Base-by-base conservation (phyloP, 257 asterid genomes). In the Coffea eugenioides region DNA sequence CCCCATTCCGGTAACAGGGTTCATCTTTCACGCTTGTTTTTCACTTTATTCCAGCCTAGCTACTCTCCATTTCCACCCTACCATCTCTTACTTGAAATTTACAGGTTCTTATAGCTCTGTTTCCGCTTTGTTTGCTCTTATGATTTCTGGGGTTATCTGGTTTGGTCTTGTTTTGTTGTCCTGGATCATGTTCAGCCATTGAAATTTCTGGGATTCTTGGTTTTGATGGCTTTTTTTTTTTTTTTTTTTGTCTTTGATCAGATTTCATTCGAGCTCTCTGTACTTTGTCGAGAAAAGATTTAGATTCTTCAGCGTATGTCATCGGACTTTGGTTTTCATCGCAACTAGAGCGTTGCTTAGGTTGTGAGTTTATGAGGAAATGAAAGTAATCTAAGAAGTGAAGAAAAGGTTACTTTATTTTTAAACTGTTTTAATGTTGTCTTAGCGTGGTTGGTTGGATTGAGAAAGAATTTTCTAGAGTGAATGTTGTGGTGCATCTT, bases 1-100 rank as follows among this genome's bases (percentile, higher is more conserved):
- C 82, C 87, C 10, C 67, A 82, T 86, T 43, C 92, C 89, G 90
- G 84, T 83, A 54, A 49, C 65, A 64, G 25, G 65, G 83, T 68
- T 82, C 88, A 85, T 74, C 87, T 82, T 82, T 51, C 87, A 82
- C 80, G 48, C 84, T 80, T 68, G 20, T 84, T 67, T 62, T 67
- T 79, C 62, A 18, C 57, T 77, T 80, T 67, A 15, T 73, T 34
- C 84, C 79, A 71, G 81, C 85, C 41, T 79, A 75, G 67, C 77
- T 79, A 78, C 65, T 68, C 71, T 31, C 68, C 82, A 64, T 69
- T 69, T 78, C 34, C 46, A 43, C 73, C 72, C 69, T 67, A 75
- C 80, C 76, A 66, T 51, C 48, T 52, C 62, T 77, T 49, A 18
- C 80, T 83, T 62, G 62, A 48, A 80, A 41, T 51, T 21, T 73